Evolutionary conservation across 257 asterid genomes (phyloP), one percentile per base, ranked within the genome.

Genomic region (Cruciata laevipes): DNA sequence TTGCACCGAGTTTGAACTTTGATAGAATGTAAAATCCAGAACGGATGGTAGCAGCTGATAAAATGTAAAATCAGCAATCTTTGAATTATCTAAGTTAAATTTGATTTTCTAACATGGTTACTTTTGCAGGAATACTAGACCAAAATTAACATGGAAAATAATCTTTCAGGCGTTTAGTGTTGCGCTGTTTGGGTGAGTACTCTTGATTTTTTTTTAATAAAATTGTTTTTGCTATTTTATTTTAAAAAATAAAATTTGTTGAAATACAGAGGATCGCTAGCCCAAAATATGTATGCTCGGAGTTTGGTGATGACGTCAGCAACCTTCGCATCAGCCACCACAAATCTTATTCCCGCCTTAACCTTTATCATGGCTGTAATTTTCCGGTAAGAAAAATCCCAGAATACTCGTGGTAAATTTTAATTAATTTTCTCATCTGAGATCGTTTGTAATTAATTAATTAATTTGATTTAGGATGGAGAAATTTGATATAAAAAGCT

Each of bases 141-240:
- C 89, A 12, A 82, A 78, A 57, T 42, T 86, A 67, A 83, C 89
- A 14, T 57, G 87, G 86, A 81, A 25, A 73, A 69, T 83, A 61
- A 49, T 72, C 59, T 47, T 81, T 40, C 89, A 81, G 75, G 86
- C 78, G 7, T 76, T 83, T 68, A 44, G 68, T 7, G 74, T 75
- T 67, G 87, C 79, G 10, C 62, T 86, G 44, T 78, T 86, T 21
- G 89, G 92, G 92, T 86, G 70, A 72, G 62, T 32, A n/a, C 32
- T 8, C 7, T 4, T 14, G 11, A 44, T 6, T 5, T 17, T n/a
- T 53, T 53, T 12, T 40, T 27, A 27, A 2, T n/a, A n/a, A 27
- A 27, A 11, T 11, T 40, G 10, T 40, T 10, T 40, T 40, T 11
- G 10, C 3, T 10, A 0, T 3, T 11, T 3, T 38, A 0, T 0